Evolutionary conservation across 768 basidiomycete species (phyloP).

Genomic region (Sistotremastrum suecicum): DNA sequence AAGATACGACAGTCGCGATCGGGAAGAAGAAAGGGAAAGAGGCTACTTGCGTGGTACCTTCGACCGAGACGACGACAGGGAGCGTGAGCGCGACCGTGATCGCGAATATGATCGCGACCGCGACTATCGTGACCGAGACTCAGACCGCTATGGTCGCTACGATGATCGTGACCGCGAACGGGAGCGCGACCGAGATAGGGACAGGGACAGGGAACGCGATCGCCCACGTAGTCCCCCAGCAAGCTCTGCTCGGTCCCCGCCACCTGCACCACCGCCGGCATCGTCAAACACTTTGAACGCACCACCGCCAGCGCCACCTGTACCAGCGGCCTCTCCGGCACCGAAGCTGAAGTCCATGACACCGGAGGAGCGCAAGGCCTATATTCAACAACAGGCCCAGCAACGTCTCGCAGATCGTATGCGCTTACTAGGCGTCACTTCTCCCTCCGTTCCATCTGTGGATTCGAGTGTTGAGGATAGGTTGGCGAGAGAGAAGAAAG

Average conservation of each 20-base stretch:
- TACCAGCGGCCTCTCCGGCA: slow-evolving; percentile 42
- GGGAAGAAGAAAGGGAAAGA: no score
- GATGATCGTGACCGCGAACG: slow-evolving; percentile 16
- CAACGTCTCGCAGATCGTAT: slow-evolving; percentile 74
- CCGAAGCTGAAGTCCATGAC: slow-evolving; percentile 67
- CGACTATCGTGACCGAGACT: slow-evolving; percentile 31
- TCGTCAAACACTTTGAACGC: slow-evolving; percentile 25
- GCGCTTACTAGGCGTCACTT: slow-evolving; percentile 64
- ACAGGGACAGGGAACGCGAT: slow-evolving; percentile 17
- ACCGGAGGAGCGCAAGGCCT: slow-evolving; percentile 67
- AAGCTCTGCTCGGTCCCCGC: slow-evolving; percentile 27
- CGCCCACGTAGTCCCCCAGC: slow-evolving; percentile 22
- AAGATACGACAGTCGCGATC: slow-evolving; percentile 12
- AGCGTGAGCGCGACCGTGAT: slow-evolving; percentile 18
- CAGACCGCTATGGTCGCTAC: slow-evolving; percentile 35
- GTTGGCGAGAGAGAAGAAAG: slow-evolving; percentile 72
- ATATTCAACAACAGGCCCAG: slow-evolving; percentile 65
- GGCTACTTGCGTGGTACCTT: slow-evolving; percentile 16
- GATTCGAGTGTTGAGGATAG: slow-evolving; percentile 79
- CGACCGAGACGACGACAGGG: slow-evolving; percentile 24
- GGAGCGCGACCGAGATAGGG: slow-evolving; percentile 26
- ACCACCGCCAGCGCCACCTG: slow-evolving; percentile 34
- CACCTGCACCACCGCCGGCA: slow-evolving; percentile 35
- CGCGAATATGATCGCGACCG: slow-evolving; percentile 19
- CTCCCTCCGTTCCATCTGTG: slow-evolving; percentile 30